Conservation (phyloP, 345 rosid species). For the rapeseed (Brassica napus) region DNA sequence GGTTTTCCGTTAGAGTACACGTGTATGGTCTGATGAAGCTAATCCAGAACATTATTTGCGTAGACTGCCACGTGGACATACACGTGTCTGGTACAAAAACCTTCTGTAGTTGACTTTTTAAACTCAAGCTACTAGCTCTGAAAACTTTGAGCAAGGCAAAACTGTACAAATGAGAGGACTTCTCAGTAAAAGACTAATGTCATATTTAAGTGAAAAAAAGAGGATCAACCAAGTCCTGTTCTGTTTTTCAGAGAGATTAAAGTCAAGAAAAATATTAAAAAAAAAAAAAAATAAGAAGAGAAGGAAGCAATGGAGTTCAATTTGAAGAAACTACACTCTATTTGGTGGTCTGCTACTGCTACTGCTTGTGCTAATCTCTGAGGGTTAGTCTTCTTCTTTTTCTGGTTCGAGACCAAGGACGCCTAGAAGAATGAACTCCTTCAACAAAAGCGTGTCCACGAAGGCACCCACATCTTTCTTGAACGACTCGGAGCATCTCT, state of each 20-base stretch:
- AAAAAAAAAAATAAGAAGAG: too few species aligned
- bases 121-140: too few species aligned
- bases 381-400: constrained; percentile 18
- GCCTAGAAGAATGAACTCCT: constrained; percentile 56
- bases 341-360: constrained; percentile 18
- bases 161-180: constrained; percentile 29
- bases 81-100: too few species aligned
- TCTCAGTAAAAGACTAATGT: neutral
- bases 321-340: constrained; percentile 33
- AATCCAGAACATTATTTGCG: too few species aligned
- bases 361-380: constrained; percentile 13
- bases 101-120: too few species aligned
- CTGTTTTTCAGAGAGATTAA: neutral
- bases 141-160: neutral
- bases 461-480: constrained; percentile 45
- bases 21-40: too few species aligned
- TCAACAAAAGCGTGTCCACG: constrained; percentile 44
- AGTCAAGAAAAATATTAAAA: neutral
- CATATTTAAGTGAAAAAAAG: neutral
- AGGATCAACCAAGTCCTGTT: neutral
- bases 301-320: neutral
- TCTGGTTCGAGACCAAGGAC: constrained; percentile 36
- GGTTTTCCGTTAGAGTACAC: too few species aligned
- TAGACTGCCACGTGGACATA: too few species aligned
- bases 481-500: constrained; percentile 47